Conservation (phyloP, 306 rosid species). For the Arachis stenosperma region DNA sequence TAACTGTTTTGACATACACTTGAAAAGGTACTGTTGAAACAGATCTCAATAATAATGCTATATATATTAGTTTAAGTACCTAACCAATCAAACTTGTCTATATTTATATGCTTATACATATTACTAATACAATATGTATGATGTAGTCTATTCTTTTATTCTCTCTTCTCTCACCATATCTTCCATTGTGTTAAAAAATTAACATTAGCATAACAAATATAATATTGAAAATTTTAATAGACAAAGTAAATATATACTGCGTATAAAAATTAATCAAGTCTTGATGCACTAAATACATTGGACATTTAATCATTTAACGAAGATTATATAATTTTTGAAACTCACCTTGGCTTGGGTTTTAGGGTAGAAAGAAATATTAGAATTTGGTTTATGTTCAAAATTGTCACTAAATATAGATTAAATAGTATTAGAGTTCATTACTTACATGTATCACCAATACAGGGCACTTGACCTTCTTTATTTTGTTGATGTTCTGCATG, state of each 20-base stretch:
- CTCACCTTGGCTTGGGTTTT: no score
- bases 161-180: slow-evolving; percentile 7
- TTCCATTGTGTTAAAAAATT: background rate
- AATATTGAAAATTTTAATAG: slow-evolving; percentile 35
- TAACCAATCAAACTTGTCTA: slow-evolving; percentile 23
- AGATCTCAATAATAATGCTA: slow-evolving; percentile 36
- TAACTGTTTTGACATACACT: slow-evolving; percentile 44
- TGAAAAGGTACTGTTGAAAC: slow-evolving; percentile 33
- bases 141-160: slow-evolving; percentile 23
- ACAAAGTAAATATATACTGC: slow-evolving; percentile 2
- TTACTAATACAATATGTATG: background rate
- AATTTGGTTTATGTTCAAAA: no score
- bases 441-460: no score
- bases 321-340: no score
- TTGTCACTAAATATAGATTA: no score
- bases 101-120: background rate
- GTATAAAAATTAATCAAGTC: no score
- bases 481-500: no score
- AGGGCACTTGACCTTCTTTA: no score
- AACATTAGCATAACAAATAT: slow-evolving; percentile 18
- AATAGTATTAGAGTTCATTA: no score
- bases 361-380: no score
- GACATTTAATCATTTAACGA: no score
- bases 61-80: slow-evolving; percentile 15
- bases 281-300: no score